Evolutionary conservation across 2,329 filamentous ascomycete species (phyloP).

Genomic region (Alternaria arbusti): DNA sequence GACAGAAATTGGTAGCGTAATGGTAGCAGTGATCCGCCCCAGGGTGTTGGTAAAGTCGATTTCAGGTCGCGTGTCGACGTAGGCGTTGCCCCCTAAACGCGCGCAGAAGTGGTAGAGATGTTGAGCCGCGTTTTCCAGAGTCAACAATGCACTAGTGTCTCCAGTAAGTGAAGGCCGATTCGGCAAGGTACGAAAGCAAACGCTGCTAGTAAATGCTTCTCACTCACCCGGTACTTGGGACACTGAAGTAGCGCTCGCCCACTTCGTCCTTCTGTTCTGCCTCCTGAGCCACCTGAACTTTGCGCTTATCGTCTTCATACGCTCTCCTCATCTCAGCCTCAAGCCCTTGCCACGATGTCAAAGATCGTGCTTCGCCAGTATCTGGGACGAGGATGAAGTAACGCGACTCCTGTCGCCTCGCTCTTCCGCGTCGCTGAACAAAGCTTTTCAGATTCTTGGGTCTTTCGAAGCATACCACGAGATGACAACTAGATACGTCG

Average conservation of each 20-base stretch:
- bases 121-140: conserved; percentile 73
- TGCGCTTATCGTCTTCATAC: conserved; percentile 70
- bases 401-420: conserved; percentile 63
- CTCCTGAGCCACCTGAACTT: conserved; percentile 53
- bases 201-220: neutral
- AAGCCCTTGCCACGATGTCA: conserved; percentile 66
- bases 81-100: conserved; percentile 63
- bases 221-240: conserved; percentile 38
- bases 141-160: conserved; percentile 66
- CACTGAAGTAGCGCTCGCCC: conserved; percentile 33
- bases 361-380: conserved; percentile 30
- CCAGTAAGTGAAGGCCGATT: neutral
- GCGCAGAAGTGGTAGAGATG: conserved; percentile 85
- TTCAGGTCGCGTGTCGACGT: conserved; percentile 70
- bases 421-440: conserved; percentile 69
- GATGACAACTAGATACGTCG: conserved; percentile 67
- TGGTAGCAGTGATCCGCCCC: conserved; percentile 59
- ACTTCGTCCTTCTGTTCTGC: conserved; percentile 58
- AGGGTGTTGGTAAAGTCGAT: conserved; percentile 63
- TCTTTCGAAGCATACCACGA: conserved; percentile 69
- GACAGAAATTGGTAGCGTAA: conserved; percentile 74
- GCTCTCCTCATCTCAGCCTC: conserved; percentile 75
- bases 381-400: conserved; percentile 60
- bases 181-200: neutral
- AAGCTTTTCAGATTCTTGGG: conserved; percentile 69